Base-by-base conservation (phyloP, 495 filamentous ascomycete species). In the Penicillium egyptiacum region DNA sequence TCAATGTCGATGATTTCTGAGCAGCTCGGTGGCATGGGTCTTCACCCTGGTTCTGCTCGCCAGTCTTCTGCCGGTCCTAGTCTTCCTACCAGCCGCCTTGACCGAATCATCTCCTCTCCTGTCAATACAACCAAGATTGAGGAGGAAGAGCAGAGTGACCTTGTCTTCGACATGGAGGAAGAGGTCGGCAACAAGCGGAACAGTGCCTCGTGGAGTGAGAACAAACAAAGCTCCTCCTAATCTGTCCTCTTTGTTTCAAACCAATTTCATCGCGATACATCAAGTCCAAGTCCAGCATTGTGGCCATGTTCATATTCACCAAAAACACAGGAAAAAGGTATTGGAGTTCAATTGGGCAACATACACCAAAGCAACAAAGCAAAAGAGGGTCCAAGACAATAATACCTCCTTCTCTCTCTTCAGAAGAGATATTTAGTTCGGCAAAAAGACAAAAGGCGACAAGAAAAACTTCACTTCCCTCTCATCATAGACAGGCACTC, bases 131-230 rank as follows among this genome's bases (percentile, higher is more conserved):
- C 81, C 46, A 86, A 84, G 31, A 91, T 91, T 61, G 88, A 90
- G 47, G 88, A 92, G 61, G 85, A 68, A 41, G 66, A 78, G 48
- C 72, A 88, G 52, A 75, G 81, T 19, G 84, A 89, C 25, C 80
- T 89, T 48, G 88, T 91, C n/a, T 92, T 92, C 57, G 84, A 80
- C 33, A 90, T 92, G 88, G 88, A 91, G 62, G 88, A 89, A 53
- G 88, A 89, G 53, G 76, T 77, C 43, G 75, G 72, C 37, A 75
- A 75, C 63, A 79, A 79, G 60, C 72, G 75, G 47, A 74, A 61
- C 55, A 74, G 73, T 51, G 60, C 64, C 6, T 70, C 72, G 9
- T 76, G 71, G 70, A 61, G 43, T 20, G 66, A 66, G 44, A 68
- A 51, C 47, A 66, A 67, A 45, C 61, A 68, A 47, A 57, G 37